phyloP scores from a whole-genome alignment of 176 grass and related monocot species.

The Pontederia paniculata region DNA sequence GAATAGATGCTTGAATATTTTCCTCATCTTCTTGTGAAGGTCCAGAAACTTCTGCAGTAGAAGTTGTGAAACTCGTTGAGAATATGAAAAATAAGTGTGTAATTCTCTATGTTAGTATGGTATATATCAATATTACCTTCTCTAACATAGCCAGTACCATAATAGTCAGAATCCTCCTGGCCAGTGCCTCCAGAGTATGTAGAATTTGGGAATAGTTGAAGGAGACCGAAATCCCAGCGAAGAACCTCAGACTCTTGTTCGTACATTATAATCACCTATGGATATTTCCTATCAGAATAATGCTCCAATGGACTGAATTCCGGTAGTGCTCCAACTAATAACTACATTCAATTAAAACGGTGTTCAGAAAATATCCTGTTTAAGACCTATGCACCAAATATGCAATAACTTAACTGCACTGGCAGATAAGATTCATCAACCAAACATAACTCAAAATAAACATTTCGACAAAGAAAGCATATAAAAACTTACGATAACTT shows the following conservation, averaged over 20 bases:
- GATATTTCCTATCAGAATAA: constrained; percentile 20
- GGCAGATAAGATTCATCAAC: too few relatives aligned
- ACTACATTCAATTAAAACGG: not conserved
- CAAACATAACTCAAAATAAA: too few relatives aligned
- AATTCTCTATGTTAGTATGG: constrained; percentile 5
- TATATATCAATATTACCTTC: constrained; percentile 34
- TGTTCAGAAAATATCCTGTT: too few relatives aligned
- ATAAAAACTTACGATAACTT: too few relatives aligned
- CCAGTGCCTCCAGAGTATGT: constrained; percentile 41
- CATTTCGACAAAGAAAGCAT: too few relatives aligned
- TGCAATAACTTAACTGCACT: too few relatives aligned
- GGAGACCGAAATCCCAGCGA: constrained; percentile 62
- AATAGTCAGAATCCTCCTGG: constrained; percentile 42
- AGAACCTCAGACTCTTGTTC: constrained; percentile 55
- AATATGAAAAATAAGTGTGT: constrained; percentile 16
- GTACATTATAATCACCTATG: constrained; percentile 49
- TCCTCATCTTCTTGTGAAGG: constrained; percentile 54
- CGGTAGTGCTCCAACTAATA: not conserved
- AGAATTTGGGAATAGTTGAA: constrained; percentile 43
- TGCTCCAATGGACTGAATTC: constrained; percentile 17
- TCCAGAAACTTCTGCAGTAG: constrained; percentile 41
- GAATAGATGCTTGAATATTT: constrained; percentile 44
- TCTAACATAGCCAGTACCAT: constrained; percentile 45
- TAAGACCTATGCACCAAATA: too few relatives aligned
- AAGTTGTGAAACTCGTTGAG: constrained; percentile 24